Conservation (phyloP, 2,329 filamentous ascomycete species). For the Beauveria sp. region DNA sequence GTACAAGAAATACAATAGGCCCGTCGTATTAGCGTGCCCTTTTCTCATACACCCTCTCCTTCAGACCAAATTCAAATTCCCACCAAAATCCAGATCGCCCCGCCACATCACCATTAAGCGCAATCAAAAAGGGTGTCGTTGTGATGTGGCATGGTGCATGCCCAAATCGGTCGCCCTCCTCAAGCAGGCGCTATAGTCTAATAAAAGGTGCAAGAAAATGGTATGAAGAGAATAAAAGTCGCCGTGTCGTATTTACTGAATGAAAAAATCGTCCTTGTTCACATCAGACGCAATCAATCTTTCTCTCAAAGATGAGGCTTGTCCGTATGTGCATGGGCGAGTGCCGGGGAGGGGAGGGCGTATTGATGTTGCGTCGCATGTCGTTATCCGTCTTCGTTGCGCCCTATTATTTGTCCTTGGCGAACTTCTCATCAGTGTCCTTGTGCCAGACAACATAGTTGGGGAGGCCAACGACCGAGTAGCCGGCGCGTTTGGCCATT, state of each 20-base stretch:
- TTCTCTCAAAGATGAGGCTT: slow-evolving; percentile 3
- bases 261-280: background rate
- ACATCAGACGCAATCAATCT: background rate
- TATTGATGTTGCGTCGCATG: background rate
- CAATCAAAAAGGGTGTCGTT: slow-evolving; percentile 13
- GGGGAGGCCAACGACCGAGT: slow-evolving; percentile 82
- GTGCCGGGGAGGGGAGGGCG: background rate
- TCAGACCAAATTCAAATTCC: background rate
- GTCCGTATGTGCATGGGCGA: background rate
- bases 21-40: background rate
- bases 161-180: background rate
- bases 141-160: slow-evolving; percentile 10
- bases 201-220: background rate
- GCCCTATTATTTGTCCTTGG: slow-evolving; percentile 49
- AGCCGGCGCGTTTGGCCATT: slow-evolving; percentile 95
- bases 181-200: slow-evolving; percentile 3
- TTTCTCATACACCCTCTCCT: background rate
- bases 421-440: slow-evolving; percentile 89
- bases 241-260: slow-evolving; percentile 5
- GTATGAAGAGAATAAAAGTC: background rate
- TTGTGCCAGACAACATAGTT: slow-evolving; percentile 99
- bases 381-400: background rate
- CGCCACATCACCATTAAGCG: slow-evolving; percentile 11
- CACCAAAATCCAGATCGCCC: slow-evolving; percentile 11
- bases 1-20: slow-evolving; percentile 1